A percentile compares a stretch with the other conserved stretches of the same genome.
Conservation (phyloP, 495 filamentous ascomycete species). For the Penicillium mononematosum region DNA sequence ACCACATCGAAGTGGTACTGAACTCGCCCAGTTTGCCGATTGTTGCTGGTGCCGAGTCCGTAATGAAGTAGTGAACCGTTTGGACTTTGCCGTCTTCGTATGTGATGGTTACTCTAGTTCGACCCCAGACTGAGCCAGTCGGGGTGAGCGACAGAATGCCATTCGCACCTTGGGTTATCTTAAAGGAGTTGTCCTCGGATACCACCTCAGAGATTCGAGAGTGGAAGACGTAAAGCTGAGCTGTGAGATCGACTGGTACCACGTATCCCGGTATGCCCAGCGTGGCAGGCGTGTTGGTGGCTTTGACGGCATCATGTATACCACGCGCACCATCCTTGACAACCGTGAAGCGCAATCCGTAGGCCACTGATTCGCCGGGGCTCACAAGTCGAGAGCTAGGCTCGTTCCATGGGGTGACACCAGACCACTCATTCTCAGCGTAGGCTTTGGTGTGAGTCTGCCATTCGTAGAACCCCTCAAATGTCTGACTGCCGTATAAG, state of each 20-base stretch:
- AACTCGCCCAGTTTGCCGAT: slow-evolving; percentile 39
- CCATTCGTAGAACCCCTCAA: slow-evolving; percentile 55
- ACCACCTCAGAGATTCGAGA: not conserved
- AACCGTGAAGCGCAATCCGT: not conserved
- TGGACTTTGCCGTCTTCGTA: slow-evolving; percentile 44
- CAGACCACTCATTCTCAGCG: slow-evolving; percentile 50
- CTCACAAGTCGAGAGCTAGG: not conserved
- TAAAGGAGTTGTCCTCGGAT: not conserved
- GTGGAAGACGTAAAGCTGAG: not conserved
- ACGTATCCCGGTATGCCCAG: not conserved
- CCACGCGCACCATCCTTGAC: not conserved
- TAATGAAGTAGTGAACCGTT: slow-evolving; percentile 52
- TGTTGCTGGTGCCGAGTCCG: slow-evolving; percentile 32
- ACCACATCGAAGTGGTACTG: not conserved
- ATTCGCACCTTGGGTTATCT: not conserved
- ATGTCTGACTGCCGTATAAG: slow-evolving; percentile 49
- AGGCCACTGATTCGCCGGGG: not conserved
- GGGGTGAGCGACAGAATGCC: not conserved
- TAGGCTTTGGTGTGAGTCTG: slow-evolving; percentile 47
- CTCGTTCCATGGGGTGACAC: slow-evolving; percentile 5
- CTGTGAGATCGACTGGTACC: not conserved
- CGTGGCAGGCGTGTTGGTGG: not conserved
- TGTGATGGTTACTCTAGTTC: slow-evolving; percentile 18
- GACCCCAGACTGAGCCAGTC: not conserved
- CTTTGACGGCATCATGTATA: not conserved